These are phyloP conservation scores for Xylariales sp. DNA, from an alignment of 2,329 filamentous ascomycete genomes.

Conservation along the genomic window DNA sequence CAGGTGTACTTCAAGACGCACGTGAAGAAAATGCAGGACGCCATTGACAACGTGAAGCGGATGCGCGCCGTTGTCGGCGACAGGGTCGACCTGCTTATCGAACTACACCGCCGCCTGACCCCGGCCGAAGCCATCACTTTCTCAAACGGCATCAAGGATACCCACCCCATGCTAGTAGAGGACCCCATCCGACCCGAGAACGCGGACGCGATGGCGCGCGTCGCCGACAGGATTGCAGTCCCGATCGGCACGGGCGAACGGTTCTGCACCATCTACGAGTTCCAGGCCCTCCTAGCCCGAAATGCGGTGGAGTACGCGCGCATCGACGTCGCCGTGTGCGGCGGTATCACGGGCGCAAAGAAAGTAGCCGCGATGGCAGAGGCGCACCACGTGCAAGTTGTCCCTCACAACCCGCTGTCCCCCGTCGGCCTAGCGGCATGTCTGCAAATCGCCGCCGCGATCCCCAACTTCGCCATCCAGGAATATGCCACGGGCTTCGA, in stretches of 20 bases:
- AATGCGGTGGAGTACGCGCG: no score
- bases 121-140: neutral
- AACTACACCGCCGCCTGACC: neutral
- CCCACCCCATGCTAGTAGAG: neutral
- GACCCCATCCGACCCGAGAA: neutral
- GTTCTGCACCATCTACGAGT: no score
- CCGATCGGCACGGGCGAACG: no score
- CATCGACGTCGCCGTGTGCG: no score
- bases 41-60: neutral
- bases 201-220: neutral
- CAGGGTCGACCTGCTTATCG: neutral
- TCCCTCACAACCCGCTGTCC: neutral
- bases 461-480: neutral
- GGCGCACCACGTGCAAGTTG: neutral
- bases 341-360: no score
- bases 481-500: neutral
- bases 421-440: neutral
- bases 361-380: neutral
- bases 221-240: no score
- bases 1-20: constrained; percentile 3
- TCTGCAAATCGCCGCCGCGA: neutral
- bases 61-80: neutral
- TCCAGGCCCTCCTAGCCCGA: no score
- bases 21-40: neutral
- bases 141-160: neutral